phyloP scores from a whole-genome alignment of 805 yeast species.

The Zygotorulaspora chibaensis region DNA sequence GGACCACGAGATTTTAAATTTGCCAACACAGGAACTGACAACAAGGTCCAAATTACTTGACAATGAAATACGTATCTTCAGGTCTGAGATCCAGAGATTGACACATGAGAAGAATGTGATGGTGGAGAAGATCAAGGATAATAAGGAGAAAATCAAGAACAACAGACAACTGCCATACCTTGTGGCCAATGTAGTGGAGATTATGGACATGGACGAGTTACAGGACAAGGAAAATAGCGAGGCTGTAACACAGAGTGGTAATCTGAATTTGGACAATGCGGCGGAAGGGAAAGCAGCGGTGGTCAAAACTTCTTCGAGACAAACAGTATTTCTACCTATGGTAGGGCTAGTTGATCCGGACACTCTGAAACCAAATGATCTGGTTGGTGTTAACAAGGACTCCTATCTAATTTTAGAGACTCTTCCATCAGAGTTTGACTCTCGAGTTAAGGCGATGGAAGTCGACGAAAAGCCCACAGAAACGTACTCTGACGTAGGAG shows the following conservation, averaged over 20 bases:
- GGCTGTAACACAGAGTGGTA: constrained; percentile 81
- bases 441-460: constrained; percentile 98
- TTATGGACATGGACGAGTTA: constrained; percentile 82
- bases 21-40: constrained; percentile 76
- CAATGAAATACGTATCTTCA: constrained; percentile 92
- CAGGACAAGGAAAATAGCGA: constrained; percentile 58
- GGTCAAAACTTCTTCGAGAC: constrained; percentile 94
- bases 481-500: constrained; percentile 96
- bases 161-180: constrained; percentile 93
- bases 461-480: constrained; percentile 98
- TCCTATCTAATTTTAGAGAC: constrained; percentile 90
- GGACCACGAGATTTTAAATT: constrained; percentile 74
- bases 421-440: constrained; percentile 94
- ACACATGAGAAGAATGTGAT: constrained; percentile 90
- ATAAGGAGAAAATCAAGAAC: constrained; percentile 91
- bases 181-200: constrained; percentile 94
- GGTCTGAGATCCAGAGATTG: constrained; percentile 84
- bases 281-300: constrained; percentile 97
- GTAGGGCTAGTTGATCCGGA: constrained; percentile 93
- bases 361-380: constrained; percentile 91
- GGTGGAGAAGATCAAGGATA: constrained; percentile 91
- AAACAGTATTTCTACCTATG: constrained; percentile 92
- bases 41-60: constrained; percentile 85
- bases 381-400: constrained; percentile 97
- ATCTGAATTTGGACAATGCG: constrained; percentile 85